Conservation (phyloP, 2,329 filamentous ascomycete genomes). For the Lachnellula arida region DNA sequence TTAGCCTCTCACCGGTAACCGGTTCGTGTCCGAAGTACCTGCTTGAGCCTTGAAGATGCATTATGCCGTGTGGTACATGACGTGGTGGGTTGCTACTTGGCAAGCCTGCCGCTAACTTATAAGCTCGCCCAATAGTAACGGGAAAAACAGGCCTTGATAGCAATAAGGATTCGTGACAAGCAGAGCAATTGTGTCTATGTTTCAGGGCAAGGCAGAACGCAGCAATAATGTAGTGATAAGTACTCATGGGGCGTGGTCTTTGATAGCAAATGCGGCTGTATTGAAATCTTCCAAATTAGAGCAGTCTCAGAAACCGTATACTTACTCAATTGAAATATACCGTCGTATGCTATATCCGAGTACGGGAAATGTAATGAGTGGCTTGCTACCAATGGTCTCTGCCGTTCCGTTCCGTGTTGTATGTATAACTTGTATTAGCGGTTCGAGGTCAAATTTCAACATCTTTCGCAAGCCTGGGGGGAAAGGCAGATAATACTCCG, state of each 20-base stretch:
- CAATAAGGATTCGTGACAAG: constrained; percentile 34
- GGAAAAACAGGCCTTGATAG: too few relatives aligned
- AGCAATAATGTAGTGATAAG: constrained; percentile 3
- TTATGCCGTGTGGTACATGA: too few relatives aligned
- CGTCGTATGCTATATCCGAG: too few relatives aligned
- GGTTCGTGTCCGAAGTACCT: too few relatives aligned
- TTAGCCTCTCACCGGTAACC: too few relatives aligned
- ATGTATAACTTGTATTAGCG: not conserved
- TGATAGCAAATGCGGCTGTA: not conserved
- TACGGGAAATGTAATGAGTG: too few relatives aligned
- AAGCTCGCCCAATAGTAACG: too few relatives aligned
- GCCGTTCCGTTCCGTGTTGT: not conserved
- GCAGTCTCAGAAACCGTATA: not conserved
- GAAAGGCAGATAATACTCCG: not conserved
- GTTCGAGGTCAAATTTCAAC: not conserved
- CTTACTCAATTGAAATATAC: too few relatives aligned
- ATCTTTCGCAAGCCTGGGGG: not conserved
- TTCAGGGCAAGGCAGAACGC: not conserved
- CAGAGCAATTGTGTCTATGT: constrained; percentile 13
- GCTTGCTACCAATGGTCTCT: too few relatives aligned
- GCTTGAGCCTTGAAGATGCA: too few relatives aligned
- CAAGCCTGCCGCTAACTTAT: too few relatives aligned
- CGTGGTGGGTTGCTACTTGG: too few relatives aligned
- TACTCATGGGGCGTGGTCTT: not conserved
- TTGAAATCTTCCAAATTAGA: not conserved